Evolutionary conservation across 2,329 filamentous ascomycete species (phyloP), one percentile per base, ranked within the genome.

Genomic region (Ophiocordyceps camponoti-leonardi): DNA sequence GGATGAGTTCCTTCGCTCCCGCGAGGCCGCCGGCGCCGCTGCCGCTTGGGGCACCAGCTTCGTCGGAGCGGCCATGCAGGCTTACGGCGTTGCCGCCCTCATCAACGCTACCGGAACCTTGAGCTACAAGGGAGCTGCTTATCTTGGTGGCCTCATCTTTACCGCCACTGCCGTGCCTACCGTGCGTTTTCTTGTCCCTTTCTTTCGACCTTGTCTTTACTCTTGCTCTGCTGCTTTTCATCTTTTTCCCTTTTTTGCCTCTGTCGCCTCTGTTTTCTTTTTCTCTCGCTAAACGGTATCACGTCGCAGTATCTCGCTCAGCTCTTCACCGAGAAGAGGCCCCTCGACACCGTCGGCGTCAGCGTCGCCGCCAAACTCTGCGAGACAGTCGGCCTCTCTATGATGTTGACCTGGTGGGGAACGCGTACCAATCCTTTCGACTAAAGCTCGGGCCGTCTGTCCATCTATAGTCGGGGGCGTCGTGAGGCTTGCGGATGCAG

Each of bases 401-500:
- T 94, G 58, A 86, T 96, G 77, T 73, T 96, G 57, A 94, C 86
- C 61, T 96, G 86, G 83, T 96, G 90, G 90, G 90, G 90, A 59
- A 95, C 90, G 59, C 82, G 84, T 61, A 92, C 86, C 68, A 90
- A 87, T 72, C 86, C 86, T 49, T 93, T 94, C 66, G 79, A 87
- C 60, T 88, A 83, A 73, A 59, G 46, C 13, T 19, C 14, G 5
- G 16, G 20, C 19, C 19, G 5, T 7, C 13, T 18, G 16, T 18
- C n/a, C n/a, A 1, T 39, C n/a, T 39, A 3, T 39, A n/a, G 35
- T 39, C 8, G 35, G n/a, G n/a, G 8, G n/a, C 16, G 16, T 28
- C 26, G 23, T n/a, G 33, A 16, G 33, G 4, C 13, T 37, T 31
- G 30, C 12, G 30, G 11, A 31, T 4, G 10, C 30, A 12, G 31